Percentiles rank a stretch among this genome's conserved stretches.
These are phyloP conservation scores for Talaromyces stipitatus DNA, from an alignment of 495 filamentous ascomycete genomes.

Conservation along the genomic window DNA sequence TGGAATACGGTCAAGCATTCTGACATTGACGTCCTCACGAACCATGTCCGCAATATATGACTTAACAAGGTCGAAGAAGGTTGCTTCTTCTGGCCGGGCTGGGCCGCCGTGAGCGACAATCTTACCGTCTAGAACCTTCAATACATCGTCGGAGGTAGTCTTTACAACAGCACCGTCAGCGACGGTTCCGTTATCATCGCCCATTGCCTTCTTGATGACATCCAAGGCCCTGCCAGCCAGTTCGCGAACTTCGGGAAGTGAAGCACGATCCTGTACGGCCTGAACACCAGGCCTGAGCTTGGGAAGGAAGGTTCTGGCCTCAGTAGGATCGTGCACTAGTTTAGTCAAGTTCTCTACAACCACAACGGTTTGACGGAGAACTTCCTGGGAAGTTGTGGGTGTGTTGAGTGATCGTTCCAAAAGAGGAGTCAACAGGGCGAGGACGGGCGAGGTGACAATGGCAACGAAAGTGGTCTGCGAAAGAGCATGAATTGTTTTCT, in stretches of 20 bases:
- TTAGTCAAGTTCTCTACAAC: conserved; percentile 99
- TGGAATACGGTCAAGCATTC: conserved; percentile 64
- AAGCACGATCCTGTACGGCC: conserved; percentile 76
- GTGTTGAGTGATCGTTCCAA: conserved; percentile 89
- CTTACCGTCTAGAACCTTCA: conserved; percentile 63
- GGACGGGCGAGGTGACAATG: conserved; percentile 92
- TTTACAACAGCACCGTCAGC: conserved; percentile 54
- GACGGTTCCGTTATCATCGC: conserved; percentile 51
- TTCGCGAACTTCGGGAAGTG: conserved; percentile 89
- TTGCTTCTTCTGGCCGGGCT: conserved; percentile 47
- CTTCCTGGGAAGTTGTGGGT: conserved; percentile 85
- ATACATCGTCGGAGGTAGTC: conserved; percentile 69
- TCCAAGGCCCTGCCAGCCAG: conserved; percentile 73
- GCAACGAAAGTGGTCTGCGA: conserved; percentile 99
- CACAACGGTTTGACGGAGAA: conserved; percentile 88
- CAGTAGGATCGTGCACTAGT: conserved; percentile 93
- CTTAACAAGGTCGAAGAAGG: conserved; percentile 60
- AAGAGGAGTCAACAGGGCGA: conserved; percentile 93
- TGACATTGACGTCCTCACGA: conserved; percentile 79
- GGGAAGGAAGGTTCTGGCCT: conserved; percentile 91
- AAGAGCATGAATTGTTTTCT: conserved; percentile 93
- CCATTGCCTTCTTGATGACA: conserved; percentile 94
- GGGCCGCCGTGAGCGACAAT: conserved; percentile 62
- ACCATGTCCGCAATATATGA: conserved; percentile 79
- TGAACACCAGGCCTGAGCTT: conserved; percentile 94